These are phyloP conservation scores for Nakazawaea ishiwadae DNA, from an alignment of 805 yeast genomes.

Conservation along the genomic window DNA sequence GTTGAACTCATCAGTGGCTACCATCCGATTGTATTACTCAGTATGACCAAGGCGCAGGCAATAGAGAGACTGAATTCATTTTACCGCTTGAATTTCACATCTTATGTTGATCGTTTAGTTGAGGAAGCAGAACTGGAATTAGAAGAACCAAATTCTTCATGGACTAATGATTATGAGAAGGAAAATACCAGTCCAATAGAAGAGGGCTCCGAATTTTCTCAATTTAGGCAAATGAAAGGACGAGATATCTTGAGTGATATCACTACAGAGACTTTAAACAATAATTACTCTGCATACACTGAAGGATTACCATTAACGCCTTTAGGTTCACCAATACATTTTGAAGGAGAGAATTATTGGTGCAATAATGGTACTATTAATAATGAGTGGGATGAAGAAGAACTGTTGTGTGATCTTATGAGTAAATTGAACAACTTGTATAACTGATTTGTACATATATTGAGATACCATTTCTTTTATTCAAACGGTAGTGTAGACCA, in stretches of 20 bases:
- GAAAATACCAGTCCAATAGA: background rate
- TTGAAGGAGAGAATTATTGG: background rate
- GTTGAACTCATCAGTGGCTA: background rate
- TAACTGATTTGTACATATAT: too few relatives aligned
- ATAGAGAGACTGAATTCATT: background rate
- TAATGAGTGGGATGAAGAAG: background rate
- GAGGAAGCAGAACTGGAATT: background rate
- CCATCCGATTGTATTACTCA: background rate
- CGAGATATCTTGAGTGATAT: conserved; percentile 2
- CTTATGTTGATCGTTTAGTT: background rate
- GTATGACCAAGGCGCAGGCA: background rate
- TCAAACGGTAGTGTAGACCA: too few relatives aligned
- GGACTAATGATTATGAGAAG: background rate
- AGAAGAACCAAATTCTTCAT: conserved; percentile 2
- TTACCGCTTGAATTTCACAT: background rate
- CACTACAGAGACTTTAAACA: background rate
- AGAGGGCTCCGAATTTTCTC: background rate
- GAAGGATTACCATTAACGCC: background rate
- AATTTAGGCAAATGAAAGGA: background rate
- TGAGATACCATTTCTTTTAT: too few relatives aligned
- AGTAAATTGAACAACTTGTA: background rate
- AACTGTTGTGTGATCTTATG: background rate
- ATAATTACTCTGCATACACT: background rate
- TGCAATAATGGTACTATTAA: too few relatives aligned
- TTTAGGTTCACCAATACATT: conserved; percentile 1